Evolutionary conservation across 2,329 filamentous ascomycete genomes (phyloP).

Genomic region (Penicillium sp.): DNA sequence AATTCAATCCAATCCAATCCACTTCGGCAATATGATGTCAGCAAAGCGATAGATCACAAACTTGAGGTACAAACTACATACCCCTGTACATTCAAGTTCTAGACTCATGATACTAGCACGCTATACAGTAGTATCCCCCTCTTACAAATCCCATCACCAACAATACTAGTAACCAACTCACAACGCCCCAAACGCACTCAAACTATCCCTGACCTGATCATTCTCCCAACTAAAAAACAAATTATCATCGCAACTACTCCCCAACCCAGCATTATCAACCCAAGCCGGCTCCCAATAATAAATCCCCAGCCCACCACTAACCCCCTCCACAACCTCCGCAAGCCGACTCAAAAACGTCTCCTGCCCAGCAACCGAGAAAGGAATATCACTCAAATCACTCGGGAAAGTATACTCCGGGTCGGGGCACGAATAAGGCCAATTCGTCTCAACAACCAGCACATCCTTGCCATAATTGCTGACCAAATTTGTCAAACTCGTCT

Average conservation of each 20-base stretch:
- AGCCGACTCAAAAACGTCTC: conserved; percentile 64
- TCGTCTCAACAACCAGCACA: conserved; percentile 70
- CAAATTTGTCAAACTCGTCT: conserved; percentile 62
- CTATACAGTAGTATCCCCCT: no score
- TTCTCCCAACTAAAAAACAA: conserved; percentile 61
- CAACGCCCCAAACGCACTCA: conserved; percentile 57
- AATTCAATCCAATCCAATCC: no score
- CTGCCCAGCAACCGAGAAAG: conserved; percentile 68
- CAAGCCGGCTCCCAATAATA: conserved; percentile 79
- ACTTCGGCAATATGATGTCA: no score
- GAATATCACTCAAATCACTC: conserved; percentile 61
- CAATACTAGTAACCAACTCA: no score
- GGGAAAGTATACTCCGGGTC: conserved; percentile 64
- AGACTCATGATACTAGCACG: no score
- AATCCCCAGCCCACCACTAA: conserved; percentile 58
- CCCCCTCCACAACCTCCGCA: conserved; percentile 58
- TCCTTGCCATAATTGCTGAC: conserved; percentile 66
- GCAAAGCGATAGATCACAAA: no score
- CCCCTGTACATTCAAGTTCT: no score
- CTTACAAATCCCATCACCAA: no score
- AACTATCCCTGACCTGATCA: conserved; percentile 60
- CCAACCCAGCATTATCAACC: conserved; percentile 67
- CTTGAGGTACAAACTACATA: no score
- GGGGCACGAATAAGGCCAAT: conserved; percentile 71
- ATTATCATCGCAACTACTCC: conserved; percentile 68